Evolutionary conservation across 257 asterid genomes (phyloP), one percentile per base, ranked within the genome.

Genomic region (Nicotiana paniculata): DNA sequence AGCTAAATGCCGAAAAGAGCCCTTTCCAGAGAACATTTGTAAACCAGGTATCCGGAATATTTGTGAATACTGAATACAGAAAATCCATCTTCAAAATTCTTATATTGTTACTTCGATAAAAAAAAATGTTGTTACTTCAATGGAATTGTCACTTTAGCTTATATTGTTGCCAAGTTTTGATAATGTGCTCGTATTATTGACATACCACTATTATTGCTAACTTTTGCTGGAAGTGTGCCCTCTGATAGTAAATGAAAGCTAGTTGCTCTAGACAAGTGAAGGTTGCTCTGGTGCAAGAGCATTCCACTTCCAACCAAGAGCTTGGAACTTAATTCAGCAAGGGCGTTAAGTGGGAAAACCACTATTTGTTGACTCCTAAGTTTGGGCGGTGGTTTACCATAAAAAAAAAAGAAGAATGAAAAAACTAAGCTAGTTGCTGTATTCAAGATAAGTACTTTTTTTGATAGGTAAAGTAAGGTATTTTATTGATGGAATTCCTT

Each of bases 21-120:
- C 97, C 97, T 85, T 95, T 91, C 88, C 98, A 90, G 84, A 88
- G 97, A 83, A 92, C 95, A 82, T 95, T 92, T 86, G 97, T 93
- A 81, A 93, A 92, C 88, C 98, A 95, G 98, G 98, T 93, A 91
- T 77, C 30, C 77, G 11, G 53, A 64, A 76, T 72, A 43, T 26
- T 21, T 75, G 28, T 75, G 64, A 28, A 51, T 75, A 4, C 46
- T 75, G 64, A 28, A 51, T 75, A 4, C 46, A 43, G 59, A 2
- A 72, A 3, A 72, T 46, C 48, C 78, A 72, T 46, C 59, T 21
- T 72, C 37, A 21, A 46, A 70, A 46, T 72, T 21, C 59, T 72
- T 11, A 53, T 53, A 53, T 11, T 53, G 58, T 53, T 53, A 53
- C 58, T 53, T 53, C 3, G 51, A 3, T 7, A 8, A 43, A 43